Conservation (phyloP, 306 rosid genomes). For the Acacia confusa region DNA sequence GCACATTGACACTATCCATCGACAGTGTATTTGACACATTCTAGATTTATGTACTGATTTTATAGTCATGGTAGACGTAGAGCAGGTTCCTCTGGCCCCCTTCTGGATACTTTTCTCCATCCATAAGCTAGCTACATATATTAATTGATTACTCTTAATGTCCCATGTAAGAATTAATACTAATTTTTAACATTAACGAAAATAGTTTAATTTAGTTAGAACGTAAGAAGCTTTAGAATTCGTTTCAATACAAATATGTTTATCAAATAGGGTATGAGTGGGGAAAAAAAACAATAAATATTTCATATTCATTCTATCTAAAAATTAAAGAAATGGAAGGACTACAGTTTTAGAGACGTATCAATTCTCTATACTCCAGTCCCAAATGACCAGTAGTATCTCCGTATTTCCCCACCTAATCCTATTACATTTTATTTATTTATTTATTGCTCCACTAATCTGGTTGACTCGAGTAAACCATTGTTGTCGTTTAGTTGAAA, state of each 20-base stretch:
- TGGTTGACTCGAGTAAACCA: conserved; percentile 46
- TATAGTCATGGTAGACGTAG: conserved; percentile 13
- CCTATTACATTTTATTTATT: conserved; percentile 24
- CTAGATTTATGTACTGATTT: background rate
- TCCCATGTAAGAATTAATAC: too few species aligned
- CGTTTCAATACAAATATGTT: too few species aligned
- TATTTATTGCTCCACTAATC: conserved; percentile 25
- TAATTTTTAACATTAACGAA: too few species aligned
- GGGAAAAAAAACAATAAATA: too few species aligned
- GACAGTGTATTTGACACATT: background rate
- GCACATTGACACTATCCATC: background rate
- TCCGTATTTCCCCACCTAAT: conserved; percentile 33
- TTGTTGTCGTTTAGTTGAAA: conserved; percentile 22
- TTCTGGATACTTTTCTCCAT: too few species aligned
- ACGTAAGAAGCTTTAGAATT: too few species aligned
- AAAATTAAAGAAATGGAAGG: background rate
- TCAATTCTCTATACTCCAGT: conserved; percentile 14
- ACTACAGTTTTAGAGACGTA: background rate
- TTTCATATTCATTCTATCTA: too few species aligned
- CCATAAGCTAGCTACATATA: background rate
- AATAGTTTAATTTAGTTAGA: too few species aligned
- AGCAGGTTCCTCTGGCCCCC: background rate
- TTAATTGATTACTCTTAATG: background rate
- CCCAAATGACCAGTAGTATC: conserved; percentile 14
- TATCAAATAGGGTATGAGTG: too few species aligned